These are phyloP conservation scores for Eremomyces bilateralis DNA, from an alignment of 495 filamentous ascomycete species.

Conservation along the genomic window DNA sequence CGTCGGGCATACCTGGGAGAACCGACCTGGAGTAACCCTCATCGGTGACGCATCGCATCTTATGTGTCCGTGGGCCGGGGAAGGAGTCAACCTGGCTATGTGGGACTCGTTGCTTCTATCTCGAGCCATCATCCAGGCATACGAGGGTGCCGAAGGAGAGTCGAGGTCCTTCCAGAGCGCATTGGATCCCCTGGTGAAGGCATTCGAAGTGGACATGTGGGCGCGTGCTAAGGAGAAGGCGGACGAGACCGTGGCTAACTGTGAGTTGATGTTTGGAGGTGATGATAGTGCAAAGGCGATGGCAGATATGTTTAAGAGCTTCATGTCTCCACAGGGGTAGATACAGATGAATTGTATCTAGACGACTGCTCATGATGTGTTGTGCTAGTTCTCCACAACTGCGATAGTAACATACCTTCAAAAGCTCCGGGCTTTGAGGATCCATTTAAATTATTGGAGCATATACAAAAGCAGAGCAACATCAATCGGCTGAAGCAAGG, in stretches of 20 bases:
- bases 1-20: slow-evolving; percentile 6
- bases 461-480: too few relatives aligned
- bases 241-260: slow-evolving; percentile 5
- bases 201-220: slow-evolving; percentile 8
- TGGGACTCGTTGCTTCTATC: slow-evolving; percentile 8
- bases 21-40: slow-evolving; percentile 8
- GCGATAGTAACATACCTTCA: too few relatives aligned
- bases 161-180: slow-evolving; percentile 1
- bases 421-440: too few relatives aligned
- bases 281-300: slow-evolving; percentile 5
- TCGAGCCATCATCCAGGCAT: slow-evolving; percentile 3
- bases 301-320: slow-evolving; percentile 6
- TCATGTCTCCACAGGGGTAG: too few relatives aligned
- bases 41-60: slow-evolving; percentile 12
- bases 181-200: slow-evolving; percentile 5
- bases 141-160: slow-evolving; percentile 1
- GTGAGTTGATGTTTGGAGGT: slow-evolving; percentile 4
- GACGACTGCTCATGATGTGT: too few relatives aligned
- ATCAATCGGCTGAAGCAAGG: too few relatives aligned
- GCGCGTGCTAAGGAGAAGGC: slow-evolving; percentile 5
- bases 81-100: slow-evolving; percentile 12
- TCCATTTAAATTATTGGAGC: too few relatives aligned
- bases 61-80: slow-evolving; percentile 11
- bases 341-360: too few relatives aligned
- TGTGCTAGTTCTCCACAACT: too few relatives aligned